These are phyloP conservation scores for Tetrapyrgos nigripes DNA, from an alignment of 1,284 basidiomycete species.

Conservation along the genomic window DNA sequence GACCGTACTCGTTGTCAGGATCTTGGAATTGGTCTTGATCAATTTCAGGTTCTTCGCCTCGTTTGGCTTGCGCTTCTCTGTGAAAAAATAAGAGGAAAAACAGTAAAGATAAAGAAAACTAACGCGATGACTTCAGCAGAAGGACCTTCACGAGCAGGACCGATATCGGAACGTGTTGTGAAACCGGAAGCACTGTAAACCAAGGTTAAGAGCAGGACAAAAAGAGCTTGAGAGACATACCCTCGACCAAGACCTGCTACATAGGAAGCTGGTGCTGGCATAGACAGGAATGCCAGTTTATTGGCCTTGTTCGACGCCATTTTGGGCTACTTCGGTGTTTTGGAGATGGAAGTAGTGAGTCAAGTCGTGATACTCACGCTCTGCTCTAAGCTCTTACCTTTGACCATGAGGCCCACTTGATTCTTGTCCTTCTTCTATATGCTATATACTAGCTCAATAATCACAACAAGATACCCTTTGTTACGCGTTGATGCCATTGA, in stretches of 20 bases:
- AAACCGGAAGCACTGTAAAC: slow-evolving; percentile 89
- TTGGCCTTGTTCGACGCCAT: slow-evolving; percentile 67
- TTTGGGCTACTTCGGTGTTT: not conserved
- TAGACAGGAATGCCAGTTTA: slow-evolving; percentile 82
- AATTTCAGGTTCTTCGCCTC: slow-evolving; percentile 87
- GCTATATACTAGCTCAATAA: too few species aligned
- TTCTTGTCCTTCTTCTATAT: too few species aligned
- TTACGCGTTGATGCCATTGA: too few species aligned
- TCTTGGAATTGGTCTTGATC: slow-evolving; percentile 94
- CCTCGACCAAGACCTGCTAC: slow-evolving; percentile 97
- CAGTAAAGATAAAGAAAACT: slow-evolving; percentile 33
- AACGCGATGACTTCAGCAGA: slow-evolving; percentile 89
- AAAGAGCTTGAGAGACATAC: slow-evolving; percentile 42
- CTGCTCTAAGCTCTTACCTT: too few species aligned
- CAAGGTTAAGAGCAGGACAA: slow-evolving; percentile 16
- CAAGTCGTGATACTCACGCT: too few species aligned
- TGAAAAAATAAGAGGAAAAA: slow-evolving; percentile 12
- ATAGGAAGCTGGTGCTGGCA: slow-evolving; percentile 92
- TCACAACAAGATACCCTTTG: too few species aligned
- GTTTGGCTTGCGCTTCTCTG: slow-evolving; percentile 81
- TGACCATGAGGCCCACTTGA: too few species aligned
- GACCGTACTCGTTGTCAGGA: slow-evolving; percentile 95
- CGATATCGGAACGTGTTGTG: slow-evolving; percentile 98
- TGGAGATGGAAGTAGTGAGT: not conserved
- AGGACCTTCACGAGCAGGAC: slow-evolving; percentile 94